phyloP scores from a whole-genome alignment of 2,329 filamentous ascomycete species.

The Periconia digitata region DNA sequence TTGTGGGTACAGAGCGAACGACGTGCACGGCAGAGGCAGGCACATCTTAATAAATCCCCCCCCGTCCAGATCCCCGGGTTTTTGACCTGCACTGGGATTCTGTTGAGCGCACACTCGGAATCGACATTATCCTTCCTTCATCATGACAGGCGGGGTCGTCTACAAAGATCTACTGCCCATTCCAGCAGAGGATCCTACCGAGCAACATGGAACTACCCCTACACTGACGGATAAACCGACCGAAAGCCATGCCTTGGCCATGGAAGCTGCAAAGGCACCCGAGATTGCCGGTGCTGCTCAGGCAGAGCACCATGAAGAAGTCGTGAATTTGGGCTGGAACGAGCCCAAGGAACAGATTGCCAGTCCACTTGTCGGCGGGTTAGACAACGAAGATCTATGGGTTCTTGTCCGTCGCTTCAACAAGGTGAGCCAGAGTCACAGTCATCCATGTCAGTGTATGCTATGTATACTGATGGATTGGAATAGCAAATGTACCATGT shows the following conservation, averaged over 20 bases:
- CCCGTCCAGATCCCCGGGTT: not conserved
- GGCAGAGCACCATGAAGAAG: constrained; percentile 51
- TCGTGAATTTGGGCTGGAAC: constrained; percentile 71
- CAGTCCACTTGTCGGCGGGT: constrained; percentile 64
- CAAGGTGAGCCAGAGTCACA: constrained; percentile 53
- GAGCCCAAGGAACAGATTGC: constrained; percentile 59
- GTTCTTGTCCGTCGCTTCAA: constrained; percentile 72
- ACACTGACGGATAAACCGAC: constrained; percentile 48
- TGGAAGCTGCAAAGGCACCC: constrained; percentile 41
- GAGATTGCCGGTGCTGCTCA: constrained; percentile 50
- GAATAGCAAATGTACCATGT: constrained; percentile 68
- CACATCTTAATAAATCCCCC: not conserved
- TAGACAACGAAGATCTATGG: constrained; percentile 75
- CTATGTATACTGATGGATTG: not conserved
- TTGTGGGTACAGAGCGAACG: not conserved
- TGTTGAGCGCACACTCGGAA: no score
- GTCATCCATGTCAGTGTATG: not conserved
- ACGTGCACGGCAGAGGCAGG: not conserved
- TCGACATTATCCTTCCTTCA: no score
- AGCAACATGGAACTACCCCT: constrained; percentile 27
- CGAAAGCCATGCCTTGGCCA: constrained; percentile 51
- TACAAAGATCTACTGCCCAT: constrained; percentile 42
- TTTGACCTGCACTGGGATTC: no score
- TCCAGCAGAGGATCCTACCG: constrained; percentile 34
- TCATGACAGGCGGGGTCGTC: constrained; percentile 34